Evolutionary conservation across 108 stramenopile species (phyloP).

Genomic region (Cylindrotheca closterium): DNA sequence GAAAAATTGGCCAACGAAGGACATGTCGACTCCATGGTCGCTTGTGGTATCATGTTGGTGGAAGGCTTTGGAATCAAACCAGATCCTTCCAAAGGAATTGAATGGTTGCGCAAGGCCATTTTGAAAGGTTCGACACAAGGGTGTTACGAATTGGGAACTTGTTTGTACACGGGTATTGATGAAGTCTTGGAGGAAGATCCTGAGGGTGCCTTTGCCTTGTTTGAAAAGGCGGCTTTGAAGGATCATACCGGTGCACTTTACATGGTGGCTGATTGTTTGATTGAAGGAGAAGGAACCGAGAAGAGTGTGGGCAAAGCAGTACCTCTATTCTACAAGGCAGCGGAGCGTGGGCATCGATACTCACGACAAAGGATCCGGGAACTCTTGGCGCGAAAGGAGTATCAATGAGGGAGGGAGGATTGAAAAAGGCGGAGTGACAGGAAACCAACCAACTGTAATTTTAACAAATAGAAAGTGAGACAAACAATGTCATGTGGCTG

Average conservation of each 20-base stretch:
- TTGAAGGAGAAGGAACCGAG: constrained; percentile 39
- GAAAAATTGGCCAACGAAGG: constrained; percentile 28
- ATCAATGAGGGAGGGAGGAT: constrained; percentile 13
- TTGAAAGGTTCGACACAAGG: constrained; percentile 20
- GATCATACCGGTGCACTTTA: constrained; percentile 35
- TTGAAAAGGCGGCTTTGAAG: constrained; percentile 26
- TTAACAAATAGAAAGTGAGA: too few species aligned
- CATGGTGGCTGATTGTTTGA: constrained; percentile 42
- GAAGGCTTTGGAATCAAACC: constrained; percentile 43
- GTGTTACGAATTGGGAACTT: constrained; percentile 34
- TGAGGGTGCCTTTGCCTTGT: constrained; percentile 26
- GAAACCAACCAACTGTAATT: not conserved
- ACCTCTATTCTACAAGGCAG: constrained; percentile 39
- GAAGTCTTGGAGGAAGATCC: constrained; percentile 36
- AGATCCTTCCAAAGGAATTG: constrained; percentile 17
- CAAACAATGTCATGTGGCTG: too few species aligned
- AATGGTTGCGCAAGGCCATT: constrained; percentile 34
- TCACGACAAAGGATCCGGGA: constrained; percentile 40
- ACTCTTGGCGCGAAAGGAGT: constrained; percentile 13
- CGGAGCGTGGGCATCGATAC: constrained; percentile 44
- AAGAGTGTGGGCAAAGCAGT: constrained; percentile 25
- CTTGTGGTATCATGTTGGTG: constrained; percentile 40
- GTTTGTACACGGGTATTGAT: constrained; percentile 40
- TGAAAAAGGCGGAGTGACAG: not conserved
- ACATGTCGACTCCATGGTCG: constrained; percentile 45